Conservation (phyloP, 352 stramenopile genomes). For the Phytophthora aleatoria region DNA sequence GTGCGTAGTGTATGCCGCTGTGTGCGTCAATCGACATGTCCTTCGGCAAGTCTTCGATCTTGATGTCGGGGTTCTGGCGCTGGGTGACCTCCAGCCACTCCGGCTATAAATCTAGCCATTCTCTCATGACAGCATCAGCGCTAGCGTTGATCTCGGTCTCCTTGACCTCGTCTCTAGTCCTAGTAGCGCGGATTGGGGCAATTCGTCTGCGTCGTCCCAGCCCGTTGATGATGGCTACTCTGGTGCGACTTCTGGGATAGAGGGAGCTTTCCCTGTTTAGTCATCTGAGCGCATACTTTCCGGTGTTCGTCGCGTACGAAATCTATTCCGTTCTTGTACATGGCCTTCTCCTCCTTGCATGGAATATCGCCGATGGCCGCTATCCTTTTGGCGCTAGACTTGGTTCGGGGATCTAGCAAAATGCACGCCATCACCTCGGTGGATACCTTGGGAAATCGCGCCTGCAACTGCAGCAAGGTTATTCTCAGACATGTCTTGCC, state of each 20-base stretch:
- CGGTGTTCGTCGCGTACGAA: background rate
- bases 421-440: background rate
- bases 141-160: slow-evolving; percentile 14
- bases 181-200: slow-evolving; percentile 2
- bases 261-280: background rate
- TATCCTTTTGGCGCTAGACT: slow-evolving; percentile 2
- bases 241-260: slow-evolving; percentile 3
- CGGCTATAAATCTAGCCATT: slow-evolving; percentile 5
- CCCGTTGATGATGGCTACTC: slow-evolving; percentile 5
- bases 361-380: background rate
- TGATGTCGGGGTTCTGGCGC: slow-evolving; percentile 1
- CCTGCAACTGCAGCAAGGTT: background rate
- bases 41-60: background rate
- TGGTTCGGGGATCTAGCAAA: background rate
- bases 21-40: background rate
- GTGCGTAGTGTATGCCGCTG: background rate
- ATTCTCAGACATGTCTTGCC: background rate
- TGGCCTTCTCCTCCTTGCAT: background rate
- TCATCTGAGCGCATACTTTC: slow-evolving; percentile 2
- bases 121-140: background rate
- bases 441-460: background rate
- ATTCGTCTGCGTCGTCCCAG: slow-evolving; percentile 11
- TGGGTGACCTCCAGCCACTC: slow-evolving; percentile 9
- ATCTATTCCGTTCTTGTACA: background rate
- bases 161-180: slow-evolving; percentile 6